Conservation (phyloP, 192 early-diverging fungal genomes). For the Neocallimastix lanati region DNA sequence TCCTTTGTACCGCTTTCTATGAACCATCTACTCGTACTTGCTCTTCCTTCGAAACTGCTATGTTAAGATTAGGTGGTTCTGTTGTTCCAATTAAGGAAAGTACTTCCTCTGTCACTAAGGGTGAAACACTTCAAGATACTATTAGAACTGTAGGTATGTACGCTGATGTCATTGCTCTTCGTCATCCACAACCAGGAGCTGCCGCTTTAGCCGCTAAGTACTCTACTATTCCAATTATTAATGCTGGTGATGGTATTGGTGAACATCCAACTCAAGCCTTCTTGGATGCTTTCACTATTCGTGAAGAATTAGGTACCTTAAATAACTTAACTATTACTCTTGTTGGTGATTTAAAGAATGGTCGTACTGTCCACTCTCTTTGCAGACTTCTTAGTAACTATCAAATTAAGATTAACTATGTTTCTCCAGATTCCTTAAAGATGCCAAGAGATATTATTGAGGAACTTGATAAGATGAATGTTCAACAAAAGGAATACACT, state of each 20-base stretch:
- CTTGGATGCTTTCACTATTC: conserved; percentile 86
- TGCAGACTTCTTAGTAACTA: conserved; percentile 76
- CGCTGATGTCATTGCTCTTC: conserved; percentile 77
- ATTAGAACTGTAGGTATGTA: conserved; percentile 82
- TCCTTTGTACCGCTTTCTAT: conserved; percentile 88
- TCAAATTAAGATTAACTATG: conserved; percentile 86
- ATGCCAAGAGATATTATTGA: conserved; percentile 77
- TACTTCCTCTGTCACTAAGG: conserved; percentile 84
- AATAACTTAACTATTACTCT: conserved; percentile 89
- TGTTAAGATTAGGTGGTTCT: conserved; percentile 76
- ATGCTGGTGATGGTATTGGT: conserved; percentile 90
- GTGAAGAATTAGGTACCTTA: conserved; percentile 30
- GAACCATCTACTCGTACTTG: conserved; percentile 91
- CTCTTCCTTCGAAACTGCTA: conserved; percentile 85
- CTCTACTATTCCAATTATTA: conserved; percentile 81
- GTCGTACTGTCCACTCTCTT: conserved; percentile 90
- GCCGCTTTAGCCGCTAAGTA: conserved; percentile 66
- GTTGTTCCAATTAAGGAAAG: conserved; percentile 71
- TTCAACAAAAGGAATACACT: conserved; percentile 46
- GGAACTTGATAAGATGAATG: conserved; percentile 16
- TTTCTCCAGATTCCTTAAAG: conserved; percentile 56
- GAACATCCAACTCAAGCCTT: conserved; percentile 98
- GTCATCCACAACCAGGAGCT: conserved; percentile 80
- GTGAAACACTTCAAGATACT: conserved; percentile 85
- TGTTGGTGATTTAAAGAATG: conserved; percentile 94